Conservation (phyloP, 805 yeast species). For the Starmerella scarabaei region DNA sequence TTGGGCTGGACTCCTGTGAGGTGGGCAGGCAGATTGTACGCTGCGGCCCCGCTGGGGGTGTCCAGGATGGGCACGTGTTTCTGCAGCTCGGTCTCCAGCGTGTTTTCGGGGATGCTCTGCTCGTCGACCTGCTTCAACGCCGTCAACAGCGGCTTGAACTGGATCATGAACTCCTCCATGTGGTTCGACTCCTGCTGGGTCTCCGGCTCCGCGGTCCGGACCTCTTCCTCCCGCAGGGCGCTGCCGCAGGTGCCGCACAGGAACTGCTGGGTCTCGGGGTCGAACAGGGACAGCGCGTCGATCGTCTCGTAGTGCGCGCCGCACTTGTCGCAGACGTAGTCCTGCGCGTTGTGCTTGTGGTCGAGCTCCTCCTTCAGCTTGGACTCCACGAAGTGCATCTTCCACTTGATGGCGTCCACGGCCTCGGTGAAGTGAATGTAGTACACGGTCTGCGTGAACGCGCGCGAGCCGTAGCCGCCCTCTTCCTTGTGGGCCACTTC, state of each 20-base stretch:
- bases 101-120: constrained; percentile 67
- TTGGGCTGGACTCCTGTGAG: constrained; percentile 3
- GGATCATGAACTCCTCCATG: constrained; percentile 73
- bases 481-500: constrained; percentile 37
- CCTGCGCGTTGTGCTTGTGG: constrained; percentile 80
- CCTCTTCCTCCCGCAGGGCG: constrained; percentile 56
- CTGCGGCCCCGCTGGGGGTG: constrained; percentile 8
- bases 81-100: constrained; percentile 73
- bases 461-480: constrained; percentile 43
- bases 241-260: constrained; percentile 75
- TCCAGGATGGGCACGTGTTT: constrained; percentile 51
- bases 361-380: constrained; percentile 69
- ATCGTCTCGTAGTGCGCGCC: constrained; percentile 66
- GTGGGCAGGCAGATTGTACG: constrained; percentile 15
- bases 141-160: constrained; percentile 75
- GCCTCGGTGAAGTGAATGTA: constrained; percentile 86
- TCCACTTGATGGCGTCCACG: constrained; percentile 93
- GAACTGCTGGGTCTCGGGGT: constrained; percentile 69
- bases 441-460: constrained; percentile 65
- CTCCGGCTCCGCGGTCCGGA: constrained; percentile 46
- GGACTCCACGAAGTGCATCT: constrained; percentile 75
- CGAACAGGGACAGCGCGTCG: constrained; percentile 72
- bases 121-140: constrained; percentile 74
- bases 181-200: constrained; percentile 52
- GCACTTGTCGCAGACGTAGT: constrained; percentile 82